phyloP scores from a whole-genome alignment of 1,139 yeast species.

The Suhomyces wounanorum region DNA sequence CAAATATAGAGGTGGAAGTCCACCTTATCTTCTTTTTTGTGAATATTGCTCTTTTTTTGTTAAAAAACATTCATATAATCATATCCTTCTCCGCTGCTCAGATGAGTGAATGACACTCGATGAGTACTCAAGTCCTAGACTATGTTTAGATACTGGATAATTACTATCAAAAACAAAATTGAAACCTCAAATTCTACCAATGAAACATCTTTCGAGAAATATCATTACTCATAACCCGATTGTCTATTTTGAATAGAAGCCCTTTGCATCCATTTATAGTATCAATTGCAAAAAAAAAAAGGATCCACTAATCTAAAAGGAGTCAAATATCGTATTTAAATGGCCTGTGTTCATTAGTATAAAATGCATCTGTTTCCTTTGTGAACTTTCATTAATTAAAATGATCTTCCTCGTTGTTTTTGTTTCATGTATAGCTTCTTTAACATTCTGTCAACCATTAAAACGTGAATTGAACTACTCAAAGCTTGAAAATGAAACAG shows the following conservation, averaged over 20 bases:
- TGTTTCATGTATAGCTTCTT: conserved; percentile 15
- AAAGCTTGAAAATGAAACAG: conserved; percentile 16
- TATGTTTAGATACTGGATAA: too few relatives aligned
- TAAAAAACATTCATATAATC: too few relatives aligned
- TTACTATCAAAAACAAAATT: too few relatives aligned
- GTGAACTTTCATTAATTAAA: background rate
- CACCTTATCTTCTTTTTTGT: background rate
- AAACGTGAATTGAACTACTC: conserved; percentile 25
- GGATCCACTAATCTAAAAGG: background rate
- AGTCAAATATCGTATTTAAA: background rate
- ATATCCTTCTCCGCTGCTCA: too few relatives aligned
- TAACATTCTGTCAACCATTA: conserved; percentile 24
- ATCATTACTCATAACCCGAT: background rate
- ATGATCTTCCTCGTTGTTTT: conserved; percentile 13
- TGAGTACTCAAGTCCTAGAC: too few relatives aligned
- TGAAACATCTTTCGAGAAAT: background rate
- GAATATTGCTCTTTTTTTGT: background rate
- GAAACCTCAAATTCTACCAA: too few relatives aligned
- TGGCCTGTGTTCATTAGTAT: background rate
- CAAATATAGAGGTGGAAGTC: background rate
- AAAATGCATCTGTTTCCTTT: background rate
- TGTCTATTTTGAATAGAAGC: background rate
- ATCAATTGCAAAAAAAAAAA: background rate
- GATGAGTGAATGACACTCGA: too few relatives aligned
- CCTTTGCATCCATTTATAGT: background rate